phyloP scores from a whole-genome alignment of 371 early-diverging fungal species.

The Mucor racemosus region DNA sequence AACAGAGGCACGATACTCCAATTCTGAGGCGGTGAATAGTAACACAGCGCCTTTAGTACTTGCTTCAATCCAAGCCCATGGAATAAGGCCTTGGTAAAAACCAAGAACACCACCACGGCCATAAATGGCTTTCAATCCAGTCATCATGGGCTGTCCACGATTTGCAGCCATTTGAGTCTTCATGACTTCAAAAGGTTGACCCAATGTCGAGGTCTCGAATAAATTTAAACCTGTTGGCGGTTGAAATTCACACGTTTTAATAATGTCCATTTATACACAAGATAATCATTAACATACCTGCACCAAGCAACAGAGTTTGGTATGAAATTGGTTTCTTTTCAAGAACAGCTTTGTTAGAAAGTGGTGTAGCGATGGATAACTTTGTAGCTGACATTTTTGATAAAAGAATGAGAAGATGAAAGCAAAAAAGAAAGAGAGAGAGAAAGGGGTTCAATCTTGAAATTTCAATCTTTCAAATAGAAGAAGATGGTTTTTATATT shows the following conservation, averaged over 20 bases:
- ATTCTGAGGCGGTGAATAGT: constrained; percentile 89
- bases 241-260: constrained; percentile 13
- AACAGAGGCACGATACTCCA: constrained; percentile 76
- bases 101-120: constrained; percentile 81
- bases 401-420: neutral
- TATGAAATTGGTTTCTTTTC: constrained; percentile 70
- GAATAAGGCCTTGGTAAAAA: constrained; percentile 82
- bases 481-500: neutral
- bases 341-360: constrained; percentile 18
- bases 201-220: constrained; percentile 29
- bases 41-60: constrained; percentile 92
- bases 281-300: constrained; percentile 36
- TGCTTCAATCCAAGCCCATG: constrained; percentile 93
- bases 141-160: constrained; percentile 71
- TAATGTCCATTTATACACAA: constrained; percentile 12
- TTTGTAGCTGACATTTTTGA: neutral
- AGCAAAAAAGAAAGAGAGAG: neutral
- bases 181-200: constrained; percentile 53
- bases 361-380: neutral
- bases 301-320: constrained; percentile 66
- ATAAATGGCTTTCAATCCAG: constrained; percentile 69
- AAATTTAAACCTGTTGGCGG: constrained; percentile 18
- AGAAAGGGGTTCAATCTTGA: neutral
- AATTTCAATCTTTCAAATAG: too few relatives aligned
- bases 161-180: constrained; percentile 90